phyloP scores from a whole-genome alignment of 192 early-diverging fungal genomes.

The Anaeromyces robustus region DNA sequence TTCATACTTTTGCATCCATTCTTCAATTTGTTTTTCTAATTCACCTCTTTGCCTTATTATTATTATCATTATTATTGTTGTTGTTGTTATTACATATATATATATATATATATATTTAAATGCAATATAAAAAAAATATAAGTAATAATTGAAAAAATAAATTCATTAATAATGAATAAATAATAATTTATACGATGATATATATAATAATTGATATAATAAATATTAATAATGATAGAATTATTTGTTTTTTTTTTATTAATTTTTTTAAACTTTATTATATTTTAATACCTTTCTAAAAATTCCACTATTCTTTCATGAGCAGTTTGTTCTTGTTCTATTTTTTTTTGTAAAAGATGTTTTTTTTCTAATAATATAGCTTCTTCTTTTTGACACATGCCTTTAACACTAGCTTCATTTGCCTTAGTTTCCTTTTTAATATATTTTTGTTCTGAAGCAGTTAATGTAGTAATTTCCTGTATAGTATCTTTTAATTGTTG shows the following conservation, averaged over 20 bases:
- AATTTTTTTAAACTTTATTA: too few species aligned
- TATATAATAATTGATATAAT: neutral
- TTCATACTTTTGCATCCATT: slow-evolving; percentile 45
- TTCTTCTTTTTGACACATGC: slow-evolving; percentile 23
- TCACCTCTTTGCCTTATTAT: slow-evolving; percentile 19
- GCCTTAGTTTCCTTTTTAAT: slow-evolving; percentile 49
- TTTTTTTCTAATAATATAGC: slow-evolving; percentile 14
- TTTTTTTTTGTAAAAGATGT: slow-evolving; percentile 9
- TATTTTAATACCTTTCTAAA: slow-evolving; percentile 13
- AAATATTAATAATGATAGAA: too few species aligned
- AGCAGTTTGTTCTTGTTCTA: slow-evolving; percentile 27
- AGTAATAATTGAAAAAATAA: too few species aligned
- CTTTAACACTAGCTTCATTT: slow-evolving; percentile 31
- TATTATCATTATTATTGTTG: neutral
- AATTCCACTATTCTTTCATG: slow-evolving; percentile 37
- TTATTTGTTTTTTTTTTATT: too few species aligned
- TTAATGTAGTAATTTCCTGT: slow-evolving; percentile 43
- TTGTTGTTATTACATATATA: too few species aligned
- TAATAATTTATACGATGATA: too few species aligned
- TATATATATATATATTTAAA: too few species aligned
- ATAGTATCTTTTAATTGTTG: slow-evolving; percentile 50
- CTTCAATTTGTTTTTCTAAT: slow-evolving; percentile 35
- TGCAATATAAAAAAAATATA: neutral
- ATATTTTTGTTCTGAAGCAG: slow-evolving; percentile 40
- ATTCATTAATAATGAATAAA: too few species aligned